These are phyloP conservation scores for Kondoa malvinella DNA, from an alignment of 768 basidiomycete genomes.

Conservation along the genomic window DNA sequence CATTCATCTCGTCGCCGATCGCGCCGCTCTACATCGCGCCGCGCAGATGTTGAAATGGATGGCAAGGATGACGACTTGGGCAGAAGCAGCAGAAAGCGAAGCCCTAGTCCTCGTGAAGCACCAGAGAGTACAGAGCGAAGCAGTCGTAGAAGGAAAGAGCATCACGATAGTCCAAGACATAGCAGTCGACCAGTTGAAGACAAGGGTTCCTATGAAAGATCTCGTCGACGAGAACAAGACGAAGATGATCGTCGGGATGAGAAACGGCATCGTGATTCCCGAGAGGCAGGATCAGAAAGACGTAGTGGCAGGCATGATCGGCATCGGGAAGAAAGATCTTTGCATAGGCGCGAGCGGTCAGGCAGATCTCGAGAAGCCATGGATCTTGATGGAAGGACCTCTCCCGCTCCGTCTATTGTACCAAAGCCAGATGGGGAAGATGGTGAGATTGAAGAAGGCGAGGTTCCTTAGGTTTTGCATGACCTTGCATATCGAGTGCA, in stretches of 20 bases:
- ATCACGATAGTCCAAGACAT: background rate
- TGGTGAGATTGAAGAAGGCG: slow-evolving; percentile 24
- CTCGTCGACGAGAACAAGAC: slow-evolving; percentile 13
- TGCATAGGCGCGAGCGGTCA: background rate
- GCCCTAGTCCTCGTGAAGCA: background rate
- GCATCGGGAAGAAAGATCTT: background rate
- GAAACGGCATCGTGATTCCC: background rate
- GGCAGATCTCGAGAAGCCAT: background rate
- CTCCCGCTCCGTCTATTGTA: background rate
- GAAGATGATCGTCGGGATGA: background rate
- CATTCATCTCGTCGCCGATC: slow-evolving; percentile 3
- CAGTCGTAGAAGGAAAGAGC: slow-evolving; percentile 5
- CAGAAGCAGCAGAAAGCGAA: slow-evolving; percentile 12
- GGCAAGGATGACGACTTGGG: slow-evolving; percentile 14
- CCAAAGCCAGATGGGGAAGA: slow-evolving; percentile 3
- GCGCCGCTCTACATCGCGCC: background rate
- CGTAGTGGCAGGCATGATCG: background rate
- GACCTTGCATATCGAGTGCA: background rate
- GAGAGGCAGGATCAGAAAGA: background rate
- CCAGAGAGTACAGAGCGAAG: background rate
- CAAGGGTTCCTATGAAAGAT: background rate
- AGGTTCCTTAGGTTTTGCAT: slow-evolving; percentile 12
- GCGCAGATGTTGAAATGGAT: slow-evolving; percentile 8
- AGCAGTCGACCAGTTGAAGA: background rate
- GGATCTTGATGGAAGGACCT: too few species aligned